phyloP scores from a whole-genome alignment of 768 basidiomycete genomes.

The Cyclocybe aegerita region DNA sequence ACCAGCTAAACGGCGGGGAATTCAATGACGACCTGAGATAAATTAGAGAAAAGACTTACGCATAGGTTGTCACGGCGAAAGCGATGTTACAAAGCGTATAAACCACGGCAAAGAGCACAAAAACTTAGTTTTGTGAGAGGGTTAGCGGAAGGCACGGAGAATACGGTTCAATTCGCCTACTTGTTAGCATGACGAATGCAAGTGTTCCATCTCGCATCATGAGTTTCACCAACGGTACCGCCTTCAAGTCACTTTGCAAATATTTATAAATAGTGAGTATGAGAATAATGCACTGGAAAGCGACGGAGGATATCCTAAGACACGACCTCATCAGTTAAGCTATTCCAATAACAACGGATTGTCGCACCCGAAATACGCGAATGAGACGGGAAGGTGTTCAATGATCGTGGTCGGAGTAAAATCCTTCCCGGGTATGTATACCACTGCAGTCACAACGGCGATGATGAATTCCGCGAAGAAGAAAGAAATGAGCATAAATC shows the following conservation, averaged over 20 bases:
- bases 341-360: neutral
- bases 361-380: constrained; percentile 23
- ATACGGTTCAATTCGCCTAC: constrained; percentile 10
- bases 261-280: constrained; percentile 20
- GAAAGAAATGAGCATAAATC: neutral
- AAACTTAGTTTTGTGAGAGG: constrained; percentile 10
- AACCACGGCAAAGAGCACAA: constrained; percentile 15
- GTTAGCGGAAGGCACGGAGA: neutral
- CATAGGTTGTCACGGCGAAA: constrained; percentile 19
- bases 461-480: neutral
- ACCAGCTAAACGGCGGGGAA: constrained; percentile 17
- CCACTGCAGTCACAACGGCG: neutral
- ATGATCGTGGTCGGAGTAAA: neutral
- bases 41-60: constrained; percentile 14
- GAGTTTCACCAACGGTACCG: constrained; percentile 19
- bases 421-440: neutral
- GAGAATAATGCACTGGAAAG: constrained; percentile 19
- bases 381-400: constrained; percentile 18
- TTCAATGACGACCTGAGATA: neutral
- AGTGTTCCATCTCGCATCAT: constrained; percentile 25
- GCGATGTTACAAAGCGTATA: constrained; percentile 14
- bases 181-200: constrained; percentile 17
- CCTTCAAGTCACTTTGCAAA: constrained; percentile 14
- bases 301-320: constrained; percentile 16
- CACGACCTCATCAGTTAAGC: neutral